phyloP scores from a whole-genome alignment of 1,284 basidiomycete species.

The Chalciporus sp. region DNA sequence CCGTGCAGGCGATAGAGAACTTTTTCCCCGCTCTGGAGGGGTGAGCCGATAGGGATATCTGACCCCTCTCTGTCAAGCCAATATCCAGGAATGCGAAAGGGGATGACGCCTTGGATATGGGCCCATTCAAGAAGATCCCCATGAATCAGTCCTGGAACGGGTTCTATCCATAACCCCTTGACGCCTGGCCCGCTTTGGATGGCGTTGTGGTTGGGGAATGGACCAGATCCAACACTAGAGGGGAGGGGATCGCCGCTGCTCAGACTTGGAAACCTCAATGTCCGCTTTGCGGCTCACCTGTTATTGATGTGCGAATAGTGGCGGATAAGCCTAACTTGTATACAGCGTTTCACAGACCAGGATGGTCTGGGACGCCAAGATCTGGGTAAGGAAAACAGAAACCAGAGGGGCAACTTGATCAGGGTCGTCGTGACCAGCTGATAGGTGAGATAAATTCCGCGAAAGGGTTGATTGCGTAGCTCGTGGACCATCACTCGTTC shows the following conservation, averaged over 20 bases:
- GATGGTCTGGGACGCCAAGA: slow-evolving; percentile 6
- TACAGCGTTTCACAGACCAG: slow-evolving; percentile 1
- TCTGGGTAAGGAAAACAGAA: slow-evolving; percentile 5
- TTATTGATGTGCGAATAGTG: slow-evolving; percentile 9
- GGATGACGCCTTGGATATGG: background rate
- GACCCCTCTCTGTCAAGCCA: slow-evolving; percentile 3
- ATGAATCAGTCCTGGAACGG: slow-evolving; percentile 4
- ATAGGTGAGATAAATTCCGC: slow-evolving; percentile 13
- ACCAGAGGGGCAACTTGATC: slow-evolving; percentile 12
- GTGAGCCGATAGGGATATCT: background rate
- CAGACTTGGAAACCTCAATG: slow-evolving; percentile 9
- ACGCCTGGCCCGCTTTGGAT: slow-evolving; percentile 8
- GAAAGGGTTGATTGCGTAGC: slow-evolving; percentile 16
- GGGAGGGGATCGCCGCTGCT: slow-evolving; percentile 1
- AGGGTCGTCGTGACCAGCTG: slow-evolving; percentile 10
- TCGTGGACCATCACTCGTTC: slow-evolving; percentile 3
- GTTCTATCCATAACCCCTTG: slow-evolving; percentile 9
- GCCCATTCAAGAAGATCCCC: slow-evolving; percentile 7
- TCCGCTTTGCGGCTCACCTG: slow-evolving; percentile 24
- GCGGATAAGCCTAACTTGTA: slow-evolving; percentile 5
- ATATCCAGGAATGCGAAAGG: slow-evolving; percentile 4
- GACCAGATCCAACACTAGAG: slow-evolving; percentile 1
- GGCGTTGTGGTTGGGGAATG: slow-evolving; percentile 1
- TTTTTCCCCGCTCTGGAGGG: slow-evolving; percentile 4
- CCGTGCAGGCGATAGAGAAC: slow-evolving; percentile 1